Evolutionary conservation across 805 yeast genomes (phyloP).

Genomic region (Metschnikowia hibisci): DNA sequence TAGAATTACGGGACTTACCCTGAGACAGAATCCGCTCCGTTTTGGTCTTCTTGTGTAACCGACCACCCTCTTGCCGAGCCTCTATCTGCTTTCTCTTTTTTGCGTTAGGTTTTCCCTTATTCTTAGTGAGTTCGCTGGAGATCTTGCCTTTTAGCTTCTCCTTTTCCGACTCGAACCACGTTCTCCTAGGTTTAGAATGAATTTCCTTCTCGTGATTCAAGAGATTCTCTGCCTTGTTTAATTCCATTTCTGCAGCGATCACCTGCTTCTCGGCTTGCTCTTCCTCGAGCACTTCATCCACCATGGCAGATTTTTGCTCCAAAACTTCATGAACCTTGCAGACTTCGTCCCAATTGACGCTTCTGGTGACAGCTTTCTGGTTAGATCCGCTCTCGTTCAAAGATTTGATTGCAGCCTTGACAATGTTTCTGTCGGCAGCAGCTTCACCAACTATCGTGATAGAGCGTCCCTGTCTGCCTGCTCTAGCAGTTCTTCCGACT

Average conservation of each 20-base stretch:
- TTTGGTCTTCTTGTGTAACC: slow-evolving; percentile 79
- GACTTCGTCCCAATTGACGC: slow-evolving; percentile 84
- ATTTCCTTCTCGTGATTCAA: slow-evolving; percentile 79
- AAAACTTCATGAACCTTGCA: slow-evolving; percentile 63
- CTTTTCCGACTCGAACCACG: slow-evolving; percentile 81
- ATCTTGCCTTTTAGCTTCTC: slow-evolving; percentile 46
- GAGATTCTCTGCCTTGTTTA: slow-evolving; percentile 80
- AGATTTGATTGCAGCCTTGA: slow-evolving; percentile 81
- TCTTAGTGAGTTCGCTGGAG: slow-evolving; percentile 40
- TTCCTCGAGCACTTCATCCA: slow-evolving; percentile 78
- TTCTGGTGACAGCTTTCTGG: slow-evolving; percentile 75
- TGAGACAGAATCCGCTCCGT: slow-evolving; percentile 49
- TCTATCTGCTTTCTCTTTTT: slow-evolving; percentile 71
- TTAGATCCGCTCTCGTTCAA: slow-evolving; percentile 37
- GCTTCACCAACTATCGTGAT: slow-evolving; percentile 93
- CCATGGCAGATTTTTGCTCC: slow-evolving; percentile 52
- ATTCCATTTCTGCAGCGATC: slow-evolving; percentile 84
- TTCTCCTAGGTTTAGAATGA: slow-evolving; percentile 84
- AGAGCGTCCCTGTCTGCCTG: slow-evolving; percentile 93
- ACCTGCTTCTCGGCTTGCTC: slow-evolving; percentile 88
- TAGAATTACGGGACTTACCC: slow-evolving; percentile 17
- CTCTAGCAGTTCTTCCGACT: slow-evolving; percentile 99
- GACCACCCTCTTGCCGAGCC: slow-evolving; percentile 48
- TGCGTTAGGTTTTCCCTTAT: slow-evolving; percentile 55
- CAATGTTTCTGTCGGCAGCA: slow-evolving; percentile 80